These are phyloP conservation scores for Stenogyne calaminthoides DNA, from an alignment of 305 asterid species.

Conservation along the genomic window DNA sequence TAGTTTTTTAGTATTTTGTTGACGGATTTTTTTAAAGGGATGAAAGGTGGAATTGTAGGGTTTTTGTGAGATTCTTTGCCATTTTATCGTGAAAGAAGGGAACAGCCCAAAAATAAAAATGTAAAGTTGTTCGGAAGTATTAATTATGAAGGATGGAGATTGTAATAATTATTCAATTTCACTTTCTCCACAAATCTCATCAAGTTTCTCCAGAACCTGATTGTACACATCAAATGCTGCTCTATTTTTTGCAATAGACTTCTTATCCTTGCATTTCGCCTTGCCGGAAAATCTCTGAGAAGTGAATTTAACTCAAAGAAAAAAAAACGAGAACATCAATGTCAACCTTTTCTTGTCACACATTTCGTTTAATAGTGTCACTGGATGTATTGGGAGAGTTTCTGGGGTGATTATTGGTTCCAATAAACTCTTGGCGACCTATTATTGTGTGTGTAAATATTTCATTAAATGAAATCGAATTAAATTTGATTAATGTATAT, in stretches of 20 bases:
- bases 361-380: conserved; percentile 46
- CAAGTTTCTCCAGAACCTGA: conserved; percentile 1
- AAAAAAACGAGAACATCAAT: too few species aligned
- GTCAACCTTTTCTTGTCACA: conserved; percentile 45
- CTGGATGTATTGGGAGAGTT: conserved; percentile 51
- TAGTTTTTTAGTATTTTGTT: too few species aligned
- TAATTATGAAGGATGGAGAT: too few species aligned
- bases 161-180: too few species aligned
- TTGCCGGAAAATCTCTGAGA: conserved; percentile 28
- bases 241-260: conserved; percentile 36
- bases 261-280: conserved; percentile 37
- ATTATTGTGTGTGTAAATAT: not conserved
- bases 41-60: too few species aligned
- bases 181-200: not conserved
- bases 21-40: too few species aligned
- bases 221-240: conserved; percentile 42
- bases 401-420: conserved; percentile 42
- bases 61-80: too few species aligned
- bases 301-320: too few species aligned
- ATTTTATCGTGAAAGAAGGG: too few species aligned
- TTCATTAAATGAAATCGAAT: not conserved
- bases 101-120: too few species aligned
- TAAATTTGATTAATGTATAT: not conserved
- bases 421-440: conserved; percentile 43
- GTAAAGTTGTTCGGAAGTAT: too few species aligned